Base-by-base conservation (phyloP, 2,329 filamentous ascomycete species). In the Myrmaecium sp. region DNA sequence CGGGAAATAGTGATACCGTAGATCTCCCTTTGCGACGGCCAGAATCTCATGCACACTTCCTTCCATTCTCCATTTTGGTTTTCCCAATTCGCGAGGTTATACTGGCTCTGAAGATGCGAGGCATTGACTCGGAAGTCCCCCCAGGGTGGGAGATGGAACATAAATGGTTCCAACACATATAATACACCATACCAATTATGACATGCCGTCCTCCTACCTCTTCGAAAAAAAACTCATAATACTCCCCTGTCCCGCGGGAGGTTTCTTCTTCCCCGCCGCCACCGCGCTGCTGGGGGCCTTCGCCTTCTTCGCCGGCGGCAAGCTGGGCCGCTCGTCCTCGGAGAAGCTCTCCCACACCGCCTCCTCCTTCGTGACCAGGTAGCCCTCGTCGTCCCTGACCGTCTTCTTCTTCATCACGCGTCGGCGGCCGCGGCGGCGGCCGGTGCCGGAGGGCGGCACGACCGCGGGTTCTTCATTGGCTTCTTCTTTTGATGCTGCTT, bases 151-250 rank as follows among this genome's bases (percentile, higher is more conserved):
- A n/a, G n/a, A n/a, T n/a, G n/a, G n/a, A n/a, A n/a, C n/a, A n/a
- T n/a, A n/a, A n/a, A n/a, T n/a, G n/a, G n/a, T n/a, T n/a, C n/a
- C n/a, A n/a, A n/a, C n/a, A n/a, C n/a, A n/a, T n/a, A n/a, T n/a
- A n/a, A n/a, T n/a, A n/a, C n/a, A n/a, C n/a, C n/a, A n/a, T n/a
- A n/a, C n/a, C n/a, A n/a, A n/a, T n/a, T n/a, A n/a, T n/a, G n/a
- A n/a, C n/a, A 23, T 6, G 21, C 21, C 6, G 14, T 23, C 11
- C n/a, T 6, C 8, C n/a, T 23, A 7, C 21, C 9, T 89, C 59
- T 91, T 93, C 21, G 66, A 65, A 51, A 93, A 93, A 54, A 93
- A 93, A 1, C 75, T 82, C 75, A 84, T 92, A 44, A 93, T 92
- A 46, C 64, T 92, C 3, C 83, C 82, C 43, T 82, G 75, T 3